Percentiles rank a stretch among this genome's conserved stretches.
phyloP scores from a whole-genome alignment of 2,329 filamentous ascomycete genomes.

The Cadophora malorum region DNA sequence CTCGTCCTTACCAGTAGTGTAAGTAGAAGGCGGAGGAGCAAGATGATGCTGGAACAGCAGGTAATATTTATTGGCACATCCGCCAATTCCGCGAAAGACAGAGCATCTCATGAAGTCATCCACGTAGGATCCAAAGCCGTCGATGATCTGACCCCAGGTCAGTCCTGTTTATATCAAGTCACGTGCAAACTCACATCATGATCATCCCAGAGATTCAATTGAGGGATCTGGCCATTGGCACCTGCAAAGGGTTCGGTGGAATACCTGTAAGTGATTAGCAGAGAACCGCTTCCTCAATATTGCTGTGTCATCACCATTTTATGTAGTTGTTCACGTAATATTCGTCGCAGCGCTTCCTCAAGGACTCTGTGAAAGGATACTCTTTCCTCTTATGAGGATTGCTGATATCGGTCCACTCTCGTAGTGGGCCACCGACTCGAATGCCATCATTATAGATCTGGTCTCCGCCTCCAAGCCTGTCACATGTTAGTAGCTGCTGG shows the following conservation, averaged over 20 bases:
- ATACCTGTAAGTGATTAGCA: slow-evolving; percentile 60
- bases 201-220: slow-evolving; percentile 98
- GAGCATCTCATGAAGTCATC: slow-evolving; percentile 92
- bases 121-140: slow-evolving; percentile 92
- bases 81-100: slow-evolving; percentile 91
- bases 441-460: slow-evolving; percentile 98
- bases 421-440: slow-evolving; percentile 81
- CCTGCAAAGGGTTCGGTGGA: slow-evolving; percentile 82
- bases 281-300: background rate
- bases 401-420: slow-evolving; percentile 80
- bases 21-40: slow-evolving; percentile 83
- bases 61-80: slow-evolving; percentile 96
- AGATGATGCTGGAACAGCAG: slow-evolving; percentile 97
- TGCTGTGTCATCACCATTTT: slow-evolving; percentile 60
- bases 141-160: slow-evolving; percentile 64
- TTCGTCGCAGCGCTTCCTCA: slow-evolving; percentile 83
- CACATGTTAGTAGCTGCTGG: slow-evolving; percentile 31
- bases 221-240: slow-evolving; percentile 89
- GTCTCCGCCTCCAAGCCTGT: slow-evolving; percentile 87
- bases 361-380: slow-evolving; percentile 76
- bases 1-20: slow-evolving; percentile 68
- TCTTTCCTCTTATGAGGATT: slow-evolving; percentile 84
- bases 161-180: background rate
- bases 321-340: slow-evolving; percentile 94
- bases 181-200: slow-evolving; percentile 75